These are phyloP conservation scores for Colletotrichum aenigma DNA, from an alignment of 2,329 filamentous ascomycete genomes.

Conservation along the genomic window DNA sequence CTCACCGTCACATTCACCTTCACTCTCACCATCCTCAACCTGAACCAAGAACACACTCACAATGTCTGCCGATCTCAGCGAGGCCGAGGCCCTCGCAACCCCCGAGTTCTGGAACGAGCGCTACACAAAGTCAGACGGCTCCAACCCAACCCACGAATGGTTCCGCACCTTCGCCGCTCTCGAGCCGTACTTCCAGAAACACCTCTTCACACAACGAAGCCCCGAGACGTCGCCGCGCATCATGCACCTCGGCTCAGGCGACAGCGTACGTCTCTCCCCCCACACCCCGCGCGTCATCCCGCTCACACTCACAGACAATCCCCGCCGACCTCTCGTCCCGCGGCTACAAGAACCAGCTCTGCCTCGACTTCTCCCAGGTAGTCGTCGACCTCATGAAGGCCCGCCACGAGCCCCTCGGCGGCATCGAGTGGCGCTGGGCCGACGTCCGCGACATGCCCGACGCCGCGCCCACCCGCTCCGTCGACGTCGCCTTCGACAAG, in stretches of 20 bases:
- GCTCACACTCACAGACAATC: conserved; percentile 44
- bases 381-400: conserved; percentile 57
- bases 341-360: conserved; percentile 57
- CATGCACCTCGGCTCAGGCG: conserved; percentile 62
- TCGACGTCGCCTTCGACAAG: conserved; percentile 65
- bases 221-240: conserved; percentile 40
- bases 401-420: conserved; percentile 39
- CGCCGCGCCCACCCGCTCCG: conserved; percentile 37
- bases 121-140: conserved; percentile 42
- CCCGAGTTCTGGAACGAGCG: conserved; percentile 56
- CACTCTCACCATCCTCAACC: background rate
- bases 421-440: conserved; percentile 52
- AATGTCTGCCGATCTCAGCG: background rate
- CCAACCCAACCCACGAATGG: conserved; percentile 56
- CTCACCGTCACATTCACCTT: background rate
- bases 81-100: conserved; percentile 33
- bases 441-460: conserved; percentile 56
- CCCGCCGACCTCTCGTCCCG: conserved; percentile 49
- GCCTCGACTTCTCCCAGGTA: conserved; percentile 60
- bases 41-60: too few relatives aligned
- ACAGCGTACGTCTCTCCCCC: conserved; percentile 46
- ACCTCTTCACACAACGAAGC: conserved; percentile 39
- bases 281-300: background rate
- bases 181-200: conserved; percentile 47
- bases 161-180: conserved; percentile 53